A percentile compares a stretch with the other conserved stretches of the same genome.
Evolutionary conservation across 2,329 filamentous ascomycete genomes (phyloP).

Genomic region (Phialemoniopsis sp.): DNA sequence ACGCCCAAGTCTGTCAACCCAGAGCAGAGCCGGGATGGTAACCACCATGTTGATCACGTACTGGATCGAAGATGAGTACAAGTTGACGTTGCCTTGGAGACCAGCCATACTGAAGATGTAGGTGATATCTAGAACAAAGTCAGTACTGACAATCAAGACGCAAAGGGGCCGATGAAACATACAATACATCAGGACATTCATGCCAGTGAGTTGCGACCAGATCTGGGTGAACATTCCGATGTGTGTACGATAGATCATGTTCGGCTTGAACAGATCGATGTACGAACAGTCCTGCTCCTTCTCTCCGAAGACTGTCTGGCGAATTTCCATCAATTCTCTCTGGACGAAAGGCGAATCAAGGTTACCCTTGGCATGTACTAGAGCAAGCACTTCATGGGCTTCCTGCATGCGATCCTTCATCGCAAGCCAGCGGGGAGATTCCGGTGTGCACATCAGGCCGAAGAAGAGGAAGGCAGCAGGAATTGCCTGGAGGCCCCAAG

Average conservation of each 20-base stretch:
- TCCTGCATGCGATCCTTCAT: slow-evolving; percentile 65
- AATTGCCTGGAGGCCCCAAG: slow-evolving; percentile 62
- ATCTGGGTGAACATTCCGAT: slow-evolving; percentile 52
- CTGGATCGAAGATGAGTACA: slow-evolving; percentile 38
- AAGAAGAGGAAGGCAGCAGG: slow-evolving; percentile 53
- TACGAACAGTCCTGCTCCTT: slow-evolving; percentile 25
- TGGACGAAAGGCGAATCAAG: slow-evolving; percentile 48
- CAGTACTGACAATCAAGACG: background rate
- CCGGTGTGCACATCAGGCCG: too few relatives aligned
- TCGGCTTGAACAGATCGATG: slow-evolving; percentile 32
- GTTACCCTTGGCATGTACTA: slow-evolving; percentile 54
- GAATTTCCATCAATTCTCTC: slow-evolving; percentile 53
- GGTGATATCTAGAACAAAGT: slow-evolving; percentile 25
- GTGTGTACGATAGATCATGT: slow-evolving; percentile 56
- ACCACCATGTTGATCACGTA: too few relatives aligned
- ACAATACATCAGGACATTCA: background rate
- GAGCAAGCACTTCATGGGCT: slow-evolving; percentile 53
- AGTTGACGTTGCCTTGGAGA: slow-evolving; percentile 38
- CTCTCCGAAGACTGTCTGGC: slow-evolving; percentile 30
- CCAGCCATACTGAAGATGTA: slow-evolving; percentile 59
- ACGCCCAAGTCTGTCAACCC: too few relatives aligned
- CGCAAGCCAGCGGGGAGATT: slow-evolving; percentile 71
- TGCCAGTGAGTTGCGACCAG: slow-evolving; percentile 27
- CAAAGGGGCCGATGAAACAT: slow-evolving; percentile 3
- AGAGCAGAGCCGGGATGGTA: too few relatives aligned